These are phyloP conservation scores for Aspergillus chevalieri DNA, from an alignment of 2,329 filamentous ascomycete genomes.

Conservation along the genomic window DNA sequence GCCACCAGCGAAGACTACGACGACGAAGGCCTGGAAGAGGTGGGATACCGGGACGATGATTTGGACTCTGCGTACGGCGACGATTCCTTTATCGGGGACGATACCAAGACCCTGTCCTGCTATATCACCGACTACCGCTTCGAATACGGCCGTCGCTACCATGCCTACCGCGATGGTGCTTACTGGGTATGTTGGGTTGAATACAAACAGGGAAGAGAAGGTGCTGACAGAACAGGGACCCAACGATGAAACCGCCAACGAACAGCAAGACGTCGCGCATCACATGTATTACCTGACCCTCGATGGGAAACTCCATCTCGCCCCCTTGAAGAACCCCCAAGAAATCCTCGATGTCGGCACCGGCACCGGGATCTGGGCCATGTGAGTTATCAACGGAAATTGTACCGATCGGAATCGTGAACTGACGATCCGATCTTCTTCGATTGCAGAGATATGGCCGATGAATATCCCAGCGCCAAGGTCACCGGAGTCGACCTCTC, in stretches of 20 bases:
- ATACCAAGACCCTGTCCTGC: constrained; percentile 21
- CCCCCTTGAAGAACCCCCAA: constrained; percentile 16
- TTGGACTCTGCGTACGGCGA: constrained; percentile 14
- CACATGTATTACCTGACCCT: constrained; percentile 33
- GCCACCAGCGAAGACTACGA: background rate
- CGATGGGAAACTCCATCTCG: constrained; percentile 22
- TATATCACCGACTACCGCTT: constrained; percentile 25
- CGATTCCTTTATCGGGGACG: constrained; percentile 15
- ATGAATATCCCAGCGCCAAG: constrained; percentile 32
- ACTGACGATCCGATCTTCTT: background rate
- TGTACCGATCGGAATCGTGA: background rate
- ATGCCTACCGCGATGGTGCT: constrained; percentile 26
- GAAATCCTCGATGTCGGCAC: constrained; percentile 21
- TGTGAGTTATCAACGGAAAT: constrained; percentile 4
- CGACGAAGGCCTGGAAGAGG: constrained; percentile 1
- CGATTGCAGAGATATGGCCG: constrained; percentile 21
- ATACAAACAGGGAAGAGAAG: background rate
- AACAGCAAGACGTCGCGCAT: constrained; percentile 30
- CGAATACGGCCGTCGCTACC: constrained; percentile 27
- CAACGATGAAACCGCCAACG: constrained; percentile 18
- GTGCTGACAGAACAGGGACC: constrained; percentile 4
- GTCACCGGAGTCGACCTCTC: constrained; percentile 46
- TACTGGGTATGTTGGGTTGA: constrained; percentile 14
- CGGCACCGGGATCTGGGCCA: constrained; percentile 18
- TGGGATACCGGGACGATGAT: constrained; percentile 1